Base-by-base conservation (phyloP, 805 yeast species). In the Zygosaccharomyces bailii region DNA sequence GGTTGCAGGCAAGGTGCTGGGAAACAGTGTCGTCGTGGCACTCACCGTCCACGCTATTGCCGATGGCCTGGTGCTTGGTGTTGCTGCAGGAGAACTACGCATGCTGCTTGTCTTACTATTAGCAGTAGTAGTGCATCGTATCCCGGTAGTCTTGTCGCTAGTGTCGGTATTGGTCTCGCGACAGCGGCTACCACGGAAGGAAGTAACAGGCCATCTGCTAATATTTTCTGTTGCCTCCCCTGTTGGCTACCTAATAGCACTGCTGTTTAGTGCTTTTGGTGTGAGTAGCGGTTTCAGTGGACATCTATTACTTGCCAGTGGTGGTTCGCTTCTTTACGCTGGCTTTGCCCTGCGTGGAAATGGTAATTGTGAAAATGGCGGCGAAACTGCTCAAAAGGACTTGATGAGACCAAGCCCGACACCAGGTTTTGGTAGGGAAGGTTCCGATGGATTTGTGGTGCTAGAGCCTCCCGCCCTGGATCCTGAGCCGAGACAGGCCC, bases 11-110 rank as follows among this genome's bases (percentile, higher is more conserved):
- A 54, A 52, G 2, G 65, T 76, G 1, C 40, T 72, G 14, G 54
- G 58, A 29, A 71, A 78, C 24, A 70, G 84, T 4, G 69, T 77
- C 2, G 79, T 83, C 0, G 57, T 80, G 23, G 84, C 86, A 0
- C 62, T 82, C 7, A 57, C 80, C 2, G 66, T 82, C 1, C 88
- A 82, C 56, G 77, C 83, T 0, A 47, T 77, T 5, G 73, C 82
- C 1, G 88, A 82, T 55, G 88, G 88, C 2, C 65, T 82, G 8
- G 79, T 84, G 0, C 60, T 82, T 30, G 84, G 86, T 0, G 72
- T 84, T 0, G 69, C 84, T 0, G 67, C 71, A 2, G 54, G 68
- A 31, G 66, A 68, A 38, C 65, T 61, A 6, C 59, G 71, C 3
- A 55, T 70, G 40, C 64, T 65, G 39, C 38, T 70, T 37, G 58